phyloP scores from a whole-genome alignment of 495 filamentous ascomycete species.

The Penicillium paradoxum region DNA sequence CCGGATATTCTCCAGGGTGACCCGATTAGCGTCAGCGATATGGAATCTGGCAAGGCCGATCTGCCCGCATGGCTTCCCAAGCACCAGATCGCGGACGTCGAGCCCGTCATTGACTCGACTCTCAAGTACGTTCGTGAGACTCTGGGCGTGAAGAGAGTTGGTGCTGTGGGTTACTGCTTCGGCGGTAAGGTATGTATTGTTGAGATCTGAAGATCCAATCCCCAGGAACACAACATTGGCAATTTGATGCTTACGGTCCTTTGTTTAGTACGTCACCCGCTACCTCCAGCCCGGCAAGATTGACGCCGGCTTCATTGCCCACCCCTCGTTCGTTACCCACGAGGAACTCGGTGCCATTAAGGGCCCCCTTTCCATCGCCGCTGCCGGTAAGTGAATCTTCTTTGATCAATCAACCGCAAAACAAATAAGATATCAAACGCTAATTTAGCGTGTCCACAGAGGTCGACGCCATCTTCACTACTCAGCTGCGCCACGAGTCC shows the following conservation, averaged over 20 bases:
- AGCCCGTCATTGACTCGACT: slow-evolving; percentile 57
- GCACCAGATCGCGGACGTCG: slow-evolving; percentile 56
- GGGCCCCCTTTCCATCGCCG: slow-evolving; percentile 70
- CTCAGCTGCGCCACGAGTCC: slow-evolving; percentile 62
- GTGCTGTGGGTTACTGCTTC: slow-evolving; percentile 50
- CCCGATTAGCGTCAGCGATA: slow-evolving; percentile 47
- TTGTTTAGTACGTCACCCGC: slow-evolving; percentile 40
- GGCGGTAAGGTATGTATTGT: slow-evolving; percentile 36
- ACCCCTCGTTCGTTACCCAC: slow-evolving; percentile 71
- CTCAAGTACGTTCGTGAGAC: slow-evolving; percentile 57
- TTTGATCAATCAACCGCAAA: not conserved
- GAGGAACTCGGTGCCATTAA: slow-evolving; percentile 68
- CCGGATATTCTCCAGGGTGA: slow-evolving; percentile 78
- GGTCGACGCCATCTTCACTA: slow-evolving; percentile 73
- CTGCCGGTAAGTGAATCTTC: slow-evolving; percentile 51
- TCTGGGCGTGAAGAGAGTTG: slow-evolving; percentile 61
- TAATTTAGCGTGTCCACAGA: slow-evolving; percentile 38
- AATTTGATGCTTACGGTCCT: not conserved
- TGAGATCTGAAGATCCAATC: not conserved
- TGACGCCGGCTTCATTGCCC: slow-evolving; percentile 67
- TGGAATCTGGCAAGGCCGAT: slow-evolving; percentile 54
- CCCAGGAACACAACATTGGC: not conserved
- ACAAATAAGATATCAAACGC: not conserved
- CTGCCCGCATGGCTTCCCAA: slow-evolving; percentile 53
- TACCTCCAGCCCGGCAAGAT: slow-evolving; percentile 44